These are phyloP conservation scores for carrot (Daucus carota) DNA, from an alignment of 129 eudicot species.

Conservation along the genomic window DH1_v3.0 NC_030384.2:37396001-37396500, in stretches of 20 bases:
- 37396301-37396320: not conserved
- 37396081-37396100: not conserved
- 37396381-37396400: constrained; percentile 6
- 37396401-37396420: not conserved
- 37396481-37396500: not conserved
- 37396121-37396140: not conserved
- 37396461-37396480: not conserved
- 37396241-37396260: constrained; percentile 69
- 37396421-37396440: not conserved
- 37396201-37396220: constrained; percentile 15
- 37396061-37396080: not conserved
- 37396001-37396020: too few relatives aligned
- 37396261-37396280: constrained; percentile 98
- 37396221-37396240: constrained; percentile 29
- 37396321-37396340: not conserved
- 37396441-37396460: not conserved
- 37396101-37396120: not conserved
- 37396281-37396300: constrained; percentile 14
- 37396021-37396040: not conserved
- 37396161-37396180: constrained; percentile 21
- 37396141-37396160: constrained; percentile 15
- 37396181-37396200: constrained; percentile 40
- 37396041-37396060: not conserved
- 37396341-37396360: constrained; percentile 8
- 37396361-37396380: constrained; percentile 5